These are phyloP conservation scores for Scytalidium sp. DNA, from an alignment of 2,329 filamentous ascomycete genomes.

Conservation along the genomic window DNA sequence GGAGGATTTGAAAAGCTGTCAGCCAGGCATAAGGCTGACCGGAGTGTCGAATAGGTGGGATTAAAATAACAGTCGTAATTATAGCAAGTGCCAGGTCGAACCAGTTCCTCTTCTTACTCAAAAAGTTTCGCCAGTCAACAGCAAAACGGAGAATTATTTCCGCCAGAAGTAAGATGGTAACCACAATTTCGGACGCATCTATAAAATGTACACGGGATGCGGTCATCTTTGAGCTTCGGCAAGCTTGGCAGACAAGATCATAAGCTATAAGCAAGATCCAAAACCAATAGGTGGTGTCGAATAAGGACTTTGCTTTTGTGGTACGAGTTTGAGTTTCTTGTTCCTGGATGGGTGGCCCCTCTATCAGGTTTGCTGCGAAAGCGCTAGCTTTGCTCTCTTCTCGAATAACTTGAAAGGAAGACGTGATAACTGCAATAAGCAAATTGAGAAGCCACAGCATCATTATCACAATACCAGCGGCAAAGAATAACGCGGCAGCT, in stretches of 20 bases:
- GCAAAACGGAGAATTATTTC: constrained; percentile 81
- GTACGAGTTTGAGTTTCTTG: constrained; percentile 36
- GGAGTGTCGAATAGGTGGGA: constrained; percentile 74
- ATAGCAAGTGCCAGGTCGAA: constrained; percentile 79
- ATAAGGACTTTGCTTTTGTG: constrained; percentile 63
- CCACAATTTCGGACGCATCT: constrained; percentile 65
- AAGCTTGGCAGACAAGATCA: constrained; percentile 74
- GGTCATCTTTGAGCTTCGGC: constrained; percentile 75
- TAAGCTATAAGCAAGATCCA: constrained; percentile 82
- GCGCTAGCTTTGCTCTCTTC: constrained; percentile 95
- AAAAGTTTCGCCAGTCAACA: constrained; percentile 79
- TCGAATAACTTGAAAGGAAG: constrained; percentile 95
- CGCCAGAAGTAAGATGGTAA: constrained; percentile 74
- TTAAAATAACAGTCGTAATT: constrained; percentile 78
- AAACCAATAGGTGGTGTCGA: constrained; percentile 68
- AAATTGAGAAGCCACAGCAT: constrained; percentile 96
- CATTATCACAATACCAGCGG: constrained; percentile 78
- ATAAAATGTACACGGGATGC: constrained; percentile 61
- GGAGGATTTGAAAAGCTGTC: constrained; percentile 87
- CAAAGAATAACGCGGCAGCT: constrained; percentile 75
- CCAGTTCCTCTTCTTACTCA: constrained; percentile 69
- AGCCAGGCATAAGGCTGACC: constrained; percentile 80
- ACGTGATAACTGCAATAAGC: constrained; percentile 93
- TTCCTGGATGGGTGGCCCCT: constrained; percentile 23
- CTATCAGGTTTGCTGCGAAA: constrained; percentile 72